These are phyloP conservation scores for Phytophthora chlamydospora DNA, from an alignment of 352 stramenopile genomes.

Conservation along the genomic window DNA sequence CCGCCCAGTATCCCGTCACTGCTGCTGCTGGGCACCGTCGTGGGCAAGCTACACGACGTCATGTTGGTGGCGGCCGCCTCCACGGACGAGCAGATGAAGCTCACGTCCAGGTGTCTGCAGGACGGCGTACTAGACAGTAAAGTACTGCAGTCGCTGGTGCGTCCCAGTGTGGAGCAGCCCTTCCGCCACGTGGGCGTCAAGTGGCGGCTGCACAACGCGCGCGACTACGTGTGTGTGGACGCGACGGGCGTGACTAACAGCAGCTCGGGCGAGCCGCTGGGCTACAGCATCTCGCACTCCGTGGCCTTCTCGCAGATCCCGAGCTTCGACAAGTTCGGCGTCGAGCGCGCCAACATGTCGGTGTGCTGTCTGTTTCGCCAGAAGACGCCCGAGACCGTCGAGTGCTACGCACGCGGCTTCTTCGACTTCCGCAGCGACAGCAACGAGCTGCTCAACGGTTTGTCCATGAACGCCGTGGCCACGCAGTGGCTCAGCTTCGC, in stretches of 20 bases:
- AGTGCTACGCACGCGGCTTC: constrained; percentile 56
- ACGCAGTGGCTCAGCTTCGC: constrained; percentile 50
- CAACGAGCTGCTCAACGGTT: constrained; percentile 48
- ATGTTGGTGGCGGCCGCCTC: constrained; percentile 31
- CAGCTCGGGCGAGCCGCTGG: constrained; percentile 27
- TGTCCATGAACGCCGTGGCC: constrained; percentile 45
- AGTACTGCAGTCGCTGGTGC: constrained; percentile 57
- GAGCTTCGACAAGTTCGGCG: constrained; percentile 66
- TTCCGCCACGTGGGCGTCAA: constrained; percentile 68
- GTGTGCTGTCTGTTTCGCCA: constrained; percentile 58
- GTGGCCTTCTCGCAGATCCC: constrained; percentile 44
- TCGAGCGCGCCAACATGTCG: constrained; percentile 61
- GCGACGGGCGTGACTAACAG: constrained; percentile 28
- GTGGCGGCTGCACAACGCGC: constrained; percentile 54
- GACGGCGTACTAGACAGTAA: constrained; percentile 55
- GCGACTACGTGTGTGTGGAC: constrained; percentile 60
- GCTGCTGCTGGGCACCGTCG: constrained; percentile 33
- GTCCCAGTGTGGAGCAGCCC: constrained; percentile 44
- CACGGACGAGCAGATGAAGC: constrained; percentile 55
- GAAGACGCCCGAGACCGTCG: constrained; percentile 40
- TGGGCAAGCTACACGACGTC: constrained; percentile 33
- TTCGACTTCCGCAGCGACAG: constrained; percentile 49
- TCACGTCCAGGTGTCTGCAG: constrained; percentile 47
- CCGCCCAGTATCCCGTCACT: constrained; percentile 36
- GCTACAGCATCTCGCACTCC: constrained; percentile 45